Conservation (phyloP, 1,284 basidiomycete species). For the Marasmius tenuissimus region DNA sequence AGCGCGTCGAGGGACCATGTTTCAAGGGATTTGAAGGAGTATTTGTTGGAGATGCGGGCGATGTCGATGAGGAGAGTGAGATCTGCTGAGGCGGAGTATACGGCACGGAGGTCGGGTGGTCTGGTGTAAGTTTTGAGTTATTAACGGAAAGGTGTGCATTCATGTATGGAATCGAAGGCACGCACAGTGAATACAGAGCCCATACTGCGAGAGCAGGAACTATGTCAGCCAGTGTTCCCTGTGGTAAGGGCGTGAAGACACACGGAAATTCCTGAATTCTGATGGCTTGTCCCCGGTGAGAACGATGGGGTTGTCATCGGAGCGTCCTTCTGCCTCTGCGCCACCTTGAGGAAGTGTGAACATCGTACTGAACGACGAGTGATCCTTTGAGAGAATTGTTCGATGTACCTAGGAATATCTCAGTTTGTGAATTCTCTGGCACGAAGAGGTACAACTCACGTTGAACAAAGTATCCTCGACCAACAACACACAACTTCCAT, state of each 20-base stretch:
- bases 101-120: slow-evolving; percentile 53
- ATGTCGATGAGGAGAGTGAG: slow-evolving; percentile 60
- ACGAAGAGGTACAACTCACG: slow-evolving; percentile 35
- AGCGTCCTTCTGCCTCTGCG: slow-evolving; percentile 48
- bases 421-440: not conserved
- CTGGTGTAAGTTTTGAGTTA: slow-evolving; percentile 29
- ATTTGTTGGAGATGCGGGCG: slow-evolving; percentile 62
- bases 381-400: slow-evolving; percentile 59
- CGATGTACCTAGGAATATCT: slow-evolving; percentile 54
- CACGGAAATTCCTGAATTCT: slow-evolving; percentile 61
- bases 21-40: slow-evolving; percentile 67
- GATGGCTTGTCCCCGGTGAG: slow-evolving; percentile 56
- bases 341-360: slow-evolving; percentile 61
- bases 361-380: slow-evolving; percentile 61
- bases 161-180: not conserved
- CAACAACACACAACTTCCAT: slow-evolving; percentile 60
- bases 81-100: slow-evolving; percentile 46
- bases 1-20: slow-evolving; percentile 68
- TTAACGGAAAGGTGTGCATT: not conserved
- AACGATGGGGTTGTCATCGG: slow-evolving; percentile 63
- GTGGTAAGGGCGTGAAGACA: not conserved
- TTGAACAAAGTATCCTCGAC: slow-evolving; percentile 66
- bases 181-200: slow-evolving; percentile 52
- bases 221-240: no score
- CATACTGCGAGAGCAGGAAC: slow-evolving; percentile 46